Conservation (phyloP, 371 early-diverging fungal genomes). For the Circinella minor region DNA sequence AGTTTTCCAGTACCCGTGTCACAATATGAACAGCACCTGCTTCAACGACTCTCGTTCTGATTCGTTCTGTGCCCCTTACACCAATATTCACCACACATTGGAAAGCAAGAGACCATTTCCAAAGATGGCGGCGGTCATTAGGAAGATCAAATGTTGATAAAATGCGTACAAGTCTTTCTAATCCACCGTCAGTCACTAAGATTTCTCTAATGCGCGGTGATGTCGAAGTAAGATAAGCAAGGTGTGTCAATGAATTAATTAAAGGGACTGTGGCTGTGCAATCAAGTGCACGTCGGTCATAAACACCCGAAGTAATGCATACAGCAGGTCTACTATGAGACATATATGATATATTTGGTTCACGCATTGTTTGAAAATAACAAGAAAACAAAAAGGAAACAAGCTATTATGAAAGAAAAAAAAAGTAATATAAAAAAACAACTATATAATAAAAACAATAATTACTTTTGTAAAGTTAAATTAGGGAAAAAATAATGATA, state of each 20-base stretch:
- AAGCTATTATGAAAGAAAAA: neutral
- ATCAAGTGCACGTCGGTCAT: slow-evolving; percentile 90
- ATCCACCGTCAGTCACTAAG: slow-evolving; percentile 85
- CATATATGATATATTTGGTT: slow-evolving; percentile 82
- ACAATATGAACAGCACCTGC: slow-evolving; percentile 83
- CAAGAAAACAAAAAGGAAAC: neutral
- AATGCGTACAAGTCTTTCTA: slow-evolving; percentile 83
- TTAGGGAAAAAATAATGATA: too few species aligned
- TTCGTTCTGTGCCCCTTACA: slow-evolving; percentile 80
- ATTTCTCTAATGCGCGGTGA: slow-evolving; percentile 83
- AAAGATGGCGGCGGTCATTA: slow-evolving; percentile 68
- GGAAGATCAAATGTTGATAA: slow-evolving; percentile 65
- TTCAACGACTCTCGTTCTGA: slow-evolving; percentile 83
- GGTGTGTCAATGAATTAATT: slow-evolving; percentile 85
- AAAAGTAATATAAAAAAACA: neutral
- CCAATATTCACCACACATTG: slow-evolving; percentile 88
- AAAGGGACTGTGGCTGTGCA: slow-evolving; percentile 87
- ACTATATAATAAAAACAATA: neutral
- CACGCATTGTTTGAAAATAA: slow-evolving; percentile 69
- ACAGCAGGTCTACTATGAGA: slow-evolving; percentile 77
- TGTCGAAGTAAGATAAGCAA: slow-evolving; percentile 83
- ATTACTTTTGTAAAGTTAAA: too few species aligned
- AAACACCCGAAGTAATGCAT: slow-evolving; percentile 79
- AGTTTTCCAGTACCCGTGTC: slow-evolving; percentile 77
- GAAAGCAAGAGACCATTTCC: slow-evolving; percentile 86